Percentiles rank a stretch among this genome's conserved stretches.
These are phyloP conservation scores for Phytopythium montanum DNA, from an alignment of 352 stramenopile genomes.

Conservation along the genomic window DNA sequence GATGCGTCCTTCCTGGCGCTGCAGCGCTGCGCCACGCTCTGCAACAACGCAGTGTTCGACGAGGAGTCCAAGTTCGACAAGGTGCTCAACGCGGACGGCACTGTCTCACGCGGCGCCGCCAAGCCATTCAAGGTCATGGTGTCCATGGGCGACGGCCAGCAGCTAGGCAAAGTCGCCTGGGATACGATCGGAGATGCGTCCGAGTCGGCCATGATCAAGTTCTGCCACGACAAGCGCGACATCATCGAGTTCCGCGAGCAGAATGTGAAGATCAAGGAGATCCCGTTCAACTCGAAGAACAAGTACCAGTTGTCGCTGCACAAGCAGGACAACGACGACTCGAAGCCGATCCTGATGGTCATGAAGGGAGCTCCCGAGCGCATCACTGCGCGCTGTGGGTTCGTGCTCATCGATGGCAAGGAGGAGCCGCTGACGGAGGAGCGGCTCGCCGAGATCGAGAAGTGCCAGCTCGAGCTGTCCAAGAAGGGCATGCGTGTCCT, in stretches of 20 bases:
- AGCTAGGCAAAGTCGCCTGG: slow-evolving; percentile 51
- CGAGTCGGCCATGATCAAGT: slow-evolving; percentile 86
- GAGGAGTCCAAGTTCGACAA: slow-evolving; percentile 76
- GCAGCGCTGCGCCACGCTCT: slow-evolving; percentile 28
- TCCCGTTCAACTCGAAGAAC: slow-evolving; percentile 69
- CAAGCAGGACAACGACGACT: slow-evolving; percentile 58
- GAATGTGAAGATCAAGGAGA: slow-evolving; percentile 45
- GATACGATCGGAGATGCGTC: slow-evolving; percentile 76
- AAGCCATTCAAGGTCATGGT: slow-evolving; percentile 63
- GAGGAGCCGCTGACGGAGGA: slow-evolving; percentile 65
- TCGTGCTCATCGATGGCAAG: slow-evolving; percentile 54
- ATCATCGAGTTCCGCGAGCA: slow-evolving; percentile 66
- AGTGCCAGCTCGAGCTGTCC: slow-evolving; percentile 41
- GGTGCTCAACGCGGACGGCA: slow-evolving; percentile 35
- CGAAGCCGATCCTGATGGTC: slow-evolving; percentile 40
- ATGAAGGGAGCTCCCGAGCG: slow-evolving; percentile 95
- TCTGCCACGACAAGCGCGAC: slow-evolving; percentile 63
- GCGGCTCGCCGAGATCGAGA: slow-evolving; percentile 69
- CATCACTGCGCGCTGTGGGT: slow-evolving; percentile 89
- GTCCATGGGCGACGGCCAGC: slow-evolving; percentile 29
- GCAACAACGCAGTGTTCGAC: slow-evolving; percentile 30
- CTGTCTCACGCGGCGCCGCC: slow-evolving; percentile 6
- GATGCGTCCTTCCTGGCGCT: slow-evolving; percentile 28
- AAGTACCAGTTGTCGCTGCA: slow-evolving; percentile 47
- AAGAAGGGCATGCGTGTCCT: slow-evolving; percentile 75